Conservation (phyloP, 2,329 filamentous ascomycete species). For the Penicillium sp. region DNA sequence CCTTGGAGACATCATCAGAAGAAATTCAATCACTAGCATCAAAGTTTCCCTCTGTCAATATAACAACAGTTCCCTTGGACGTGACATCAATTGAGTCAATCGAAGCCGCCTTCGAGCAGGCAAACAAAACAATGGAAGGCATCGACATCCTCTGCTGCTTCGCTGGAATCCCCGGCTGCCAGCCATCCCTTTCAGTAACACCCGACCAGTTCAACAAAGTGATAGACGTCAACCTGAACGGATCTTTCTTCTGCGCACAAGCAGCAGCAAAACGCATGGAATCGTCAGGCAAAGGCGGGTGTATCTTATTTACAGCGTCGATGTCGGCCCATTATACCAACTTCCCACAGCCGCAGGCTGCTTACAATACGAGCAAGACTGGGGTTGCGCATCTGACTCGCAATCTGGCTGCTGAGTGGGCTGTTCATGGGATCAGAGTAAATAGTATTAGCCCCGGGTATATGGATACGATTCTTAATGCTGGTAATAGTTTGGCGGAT, state of each 20-base stretch:
- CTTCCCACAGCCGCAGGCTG: conserved; percentile 68
- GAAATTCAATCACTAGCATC: conserved; percentile 48
- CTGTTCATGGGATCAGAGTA: conserved; percentile 65
- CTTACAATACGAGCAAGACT: conserved; percentile 72
- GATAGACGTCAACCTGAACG: conserved; percentile 70
- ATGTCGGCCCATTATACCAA: conserved; percentile 69
- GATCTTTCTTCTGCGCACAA: conserved; percentile 67
- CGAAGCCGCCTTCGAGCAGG: conserved; percentile 19
- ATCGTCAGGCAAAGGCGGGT: conserved; percentile 46
- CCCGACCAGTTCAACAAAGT: conserved; percentile 60
- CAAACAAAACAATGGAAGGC: conserved; percentile 43
- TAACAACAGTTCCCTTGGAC: conserved; percentile 56
- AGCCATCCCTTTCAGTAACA: conserved; percentile 59
- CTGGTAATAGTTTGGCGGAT: conserved; percentile 57
- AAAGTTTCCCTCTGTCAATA: conserved; percentile 55
- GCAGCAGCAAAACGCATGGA: conserved; percentile 51
- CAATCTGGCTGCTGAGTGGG: conserved; percentile 71
- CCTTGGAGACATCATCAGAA: conserved; percentile 38
- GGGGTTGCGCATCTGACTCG: conserved; percentile 63
- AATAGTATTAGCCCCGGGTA: conserved; percentile 72
- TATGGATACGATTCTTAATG: conserved; percentile 74
- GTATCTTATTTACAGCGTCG: conserved; percentile 58
- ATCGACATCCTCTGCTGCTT: conserved; percentile 62
- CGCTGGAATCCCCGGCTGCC: conserved; percentile 65
- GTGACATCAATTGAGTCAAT: conserved; percentile 53